Conservation (phyloP, 768 basidiomycete genomes). For the Mycena sanguinolenta region DNA sequence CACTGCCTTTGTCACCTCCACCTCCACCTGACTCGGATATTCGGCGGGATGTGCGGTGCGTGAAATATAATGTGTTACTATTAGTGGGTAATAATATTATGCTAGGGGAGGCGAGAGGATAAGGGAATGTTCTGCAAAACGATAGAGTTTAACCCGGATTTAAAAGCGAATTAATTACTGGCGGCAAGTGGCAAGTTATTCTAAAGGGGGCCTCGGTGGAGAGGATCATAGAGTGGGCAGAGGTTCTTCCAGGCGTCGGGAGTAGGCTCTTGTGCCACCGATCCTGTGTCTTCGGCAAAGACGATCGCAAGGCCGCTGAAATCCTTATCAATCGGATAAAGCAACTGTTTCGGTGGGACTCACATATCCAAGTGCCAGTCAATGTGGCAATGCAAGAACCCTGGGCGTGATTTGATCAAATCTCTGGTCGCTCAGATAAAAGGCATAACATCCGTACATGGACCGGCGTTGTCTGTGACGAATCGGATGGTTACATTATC, state of each 20-base stretch:
- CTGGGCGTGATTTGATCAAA: not conserved
- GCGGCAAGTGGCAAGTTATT: too few relatives aligned
- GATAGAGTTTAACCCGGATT: not conserved
- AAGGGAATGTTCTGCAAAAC: not conserved
- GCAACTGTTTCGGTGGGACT: conserved; percentile 1
- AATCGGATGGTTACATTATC: conserved; percentile 43
- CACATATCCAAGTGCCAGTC: conserved; percentile 55
- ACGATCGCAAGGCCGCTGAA: conserved; percentile 53
- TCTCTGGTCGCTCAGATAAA: not conserved
- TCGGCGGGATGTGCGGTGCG: too few relatives aligned
- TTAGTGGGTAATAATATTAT: not conserved
- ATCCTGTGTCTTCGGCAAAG: conserved; percentile 51
- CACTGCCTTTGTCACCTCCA: too few relatives aligned
- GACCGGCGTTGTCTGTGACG: conserved; percentile 53
- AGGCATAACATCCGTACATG: conserved; percentile 19
- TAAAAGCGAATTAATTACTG: not conserved
- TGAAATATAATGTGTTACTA: too few relatives aligned
- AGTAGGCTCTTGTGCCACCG: conserved; percentile 30
- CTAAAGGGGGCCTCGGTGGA: not conserved
- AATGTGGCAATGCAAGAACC: conserved; percentile 51
- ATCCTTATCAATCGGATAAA: conserved; percentile 9
- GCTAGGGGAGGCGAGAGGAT: not conserved
- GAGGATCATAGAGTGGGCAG: conserved; percentile 46
- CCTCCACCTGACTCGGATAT: too few relatives aligned
- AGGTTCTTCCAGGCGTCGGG: conserved; percentile 44